Evolutionary conservation across 2,329 filamentous ascomycete genomes (phyloP).

Genomic region (Madurella fahalii): DNA sequence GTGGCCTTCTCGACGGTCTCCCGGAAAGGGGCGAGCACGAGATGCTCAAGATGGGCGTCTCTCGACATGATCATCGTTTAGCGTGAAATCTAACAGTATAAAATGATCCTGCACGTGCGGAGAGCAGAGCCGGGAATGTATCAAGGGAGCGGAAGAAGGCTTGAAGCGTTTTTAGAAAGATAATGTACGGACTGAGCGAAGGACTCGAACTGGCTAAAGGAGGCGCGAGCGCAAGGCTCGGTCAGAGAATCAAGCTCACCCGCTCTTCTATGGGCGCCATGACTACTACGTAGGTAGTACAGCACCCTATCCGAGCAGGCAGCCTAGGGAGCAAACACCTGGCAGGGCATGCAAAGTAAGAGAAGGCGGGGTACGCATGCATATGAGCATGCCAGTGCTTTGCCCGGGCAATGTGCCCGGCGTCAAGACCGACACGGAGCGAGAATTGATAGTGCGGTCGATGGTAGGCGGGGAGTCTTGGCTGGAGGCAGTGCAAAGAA

Average conservation of each 20-base stretch:
- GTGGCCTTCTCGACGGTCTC: constrained; percentile 52
- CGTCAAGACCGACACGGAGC: background rate
- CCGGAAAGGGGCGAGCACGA: constrained; percentile 49
- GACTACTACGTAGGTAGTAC: too few species aligned
- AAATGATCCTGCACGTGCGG: background rate
- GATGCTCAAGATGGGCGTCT: constrained; percentile 25
- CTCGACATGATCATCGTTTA: background rate
- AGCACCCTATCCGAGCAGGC: too few species aligned
- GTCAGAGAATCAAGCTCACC: too few species aligned
- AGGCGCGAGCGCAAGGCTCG: too few species aligned
- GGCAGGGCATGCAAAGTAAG: background rate
- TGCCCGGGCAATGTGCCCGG: background rate
- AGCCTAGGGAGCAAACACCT: background rate
- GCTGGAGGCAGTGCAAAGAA: background rate
- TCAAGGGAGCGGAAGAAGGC: too few species aligned
- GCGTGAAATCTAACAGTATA: background rate
- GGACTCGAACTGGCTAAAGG: too few species aligned
- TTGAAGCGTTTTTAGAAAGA: too few species aligned
- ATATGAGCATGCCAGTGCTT: background rate
- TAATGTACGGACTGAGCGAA: too few species aligned
- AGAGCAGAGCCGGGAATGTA: too few species aligned
- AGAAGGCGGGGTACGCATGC: background rate
- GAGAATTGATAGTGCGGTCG: background rate
- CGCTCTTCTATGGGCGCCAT: too few species aligned
- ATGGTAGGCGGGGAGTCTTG: background rate